Evolutionary conservation across 768 basidiomycete species (phyloP), one percentile per base, ranked within the genome.

Genomic region (Hypsizygus marmoreus): DNA sequence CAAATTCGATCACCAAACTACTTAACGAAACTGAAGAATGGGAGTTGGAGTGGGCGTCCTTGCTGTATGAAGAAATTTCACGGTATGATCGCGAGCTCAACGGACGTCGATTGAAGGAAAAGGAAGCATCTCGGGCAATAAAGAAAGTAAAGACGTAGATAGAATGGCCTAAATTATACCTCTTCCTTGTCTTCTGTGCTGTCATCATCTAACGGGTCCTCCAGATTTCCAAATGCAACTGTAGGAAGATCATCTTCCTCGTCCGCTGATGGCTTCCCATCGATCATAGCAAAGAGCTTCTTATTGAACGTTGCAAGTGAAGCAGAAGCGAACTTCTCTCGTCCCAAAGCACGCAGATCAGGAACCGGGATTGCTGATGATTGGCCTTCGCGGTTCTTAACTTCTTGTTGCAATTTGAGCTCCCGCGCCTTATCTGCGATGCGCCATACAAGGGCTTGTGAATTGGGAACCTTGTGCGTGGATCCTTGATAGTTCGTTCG

Each of bases 301-400:
- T 62, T 62, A 43, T 72, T 72, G 51, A 70, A 70, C 2, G 54
- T 64, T 1, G 55, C 47, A 0, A 72, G 44, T 1, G 61, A 64
- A 0, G 59, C 48, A 0, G 59, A 56, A 35, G 57, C 50, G 6
- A 66, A 53, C 12, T 57, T 60, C 5, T 52, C 26, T 1, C 53
- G 43, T 9, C 66, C 65, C 0, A 33, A 0, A 1, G 22, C 19
- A 8, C 52, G 31, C 0, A 59, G 32, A 48, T 69, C 52, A 0
- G 33, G 16, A 0, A 56, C 45, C 0, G 53, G 50, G 24, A 53
- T 65, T 0, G 34, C n/a, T 0, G 4, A 13, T 4, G 22, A 3
- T 6, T 43, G 40, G 19, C 16, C 48, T 16, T 17, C 10, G 3
- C 43, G 28, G 8, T 40, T 32, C 9, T 34, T 17, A 1, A 31